Evolutionary conservation across 2,329 filamentous ascomycete genomes (phyloP).

Genomic region (Macrophomina pseudophaseolina): DNA sequence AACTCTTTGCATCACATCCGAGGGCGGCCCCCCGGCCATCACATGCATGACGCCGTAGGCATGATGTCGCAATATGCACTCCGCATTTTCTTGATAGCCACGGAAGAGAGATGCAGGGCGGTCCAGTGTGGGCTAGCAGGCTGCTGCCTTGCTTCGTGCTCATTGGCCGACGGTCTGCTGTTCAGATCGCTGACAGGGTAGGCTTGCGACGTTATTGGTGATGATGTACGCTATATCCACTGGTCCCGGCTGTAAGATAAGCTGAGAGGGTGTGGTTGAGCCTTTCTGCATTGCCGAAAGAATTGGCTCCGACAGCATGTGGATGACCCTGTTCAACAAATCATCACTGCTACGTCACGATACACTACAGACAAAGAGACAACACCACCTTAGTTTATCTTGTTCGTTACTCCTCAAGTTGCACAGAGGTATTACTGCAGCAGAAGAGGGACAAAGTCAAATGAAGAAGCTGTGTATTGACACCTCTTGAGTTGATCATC

Average conservation of each 20-base stretch:
- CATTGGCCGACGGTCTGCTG: background rate
- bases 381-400: background rate
- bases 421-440: too few relatives aligned
- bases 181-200: background rate
- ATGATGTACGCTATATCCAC: background rate
- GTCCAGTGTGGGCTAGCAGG: background rate
- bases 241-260: background rate
- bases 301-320: background rate
- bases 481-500: too few relatives aligned
- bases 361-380: background rate
- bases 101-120: background rate
- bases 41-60: slow-evolving; percentile 19
- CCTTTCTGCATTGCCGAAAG: background rate
- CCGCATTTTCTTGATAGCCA: slow-evolving; percentile 10
- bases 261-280: background rate
- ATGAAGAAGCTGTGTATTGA: too few relatives aligned
- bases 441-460: too few relatives aligned
- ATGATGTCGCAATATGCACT: slow-evolving; percentile 15
- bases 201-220: background rate
- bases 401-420: too few relatives aligned
- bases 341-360: background rate
- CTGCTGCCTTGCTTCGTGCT: background rate
- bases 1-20: slow-evolving; percentile 3
- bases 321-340: background rate
- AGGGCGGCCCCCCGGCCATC: background rate